phyloP scores from a whole-genome alignment of 176 grass and related monocot genomes.

The Avena insularis region DNA sequence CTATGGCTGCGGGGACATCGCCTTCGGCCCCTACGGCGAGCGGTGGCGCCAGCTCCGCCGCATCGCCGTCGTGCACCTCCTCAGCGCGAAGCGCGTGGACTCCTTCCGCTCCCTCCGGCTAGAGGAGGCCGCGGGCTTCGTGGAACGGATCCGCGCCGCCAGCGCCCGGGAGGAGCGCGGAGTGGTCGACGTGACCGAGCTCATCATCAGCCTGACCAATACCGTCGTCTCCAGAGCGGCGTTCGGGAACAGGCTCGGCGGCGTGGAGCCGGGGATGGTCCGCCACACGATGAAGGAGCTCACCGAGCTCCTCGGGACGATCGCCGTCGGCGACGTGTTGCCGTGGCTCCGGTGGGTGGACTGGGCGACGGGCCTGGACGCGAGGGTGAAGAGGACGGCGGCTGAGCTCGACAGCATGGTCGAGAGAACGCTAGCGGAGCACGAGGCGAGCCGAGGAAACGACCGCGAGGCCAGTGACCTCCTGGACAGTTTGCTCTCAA shows the following conservation, averaged over 20 bases:
- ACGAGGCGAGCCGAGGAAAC: neutral
- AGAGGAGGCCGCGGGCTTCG: slow-evolving; percentile 30
- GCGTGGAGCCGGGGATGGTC: neutral
- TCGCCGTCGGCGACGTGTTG: slow-evolving; percentile 36
- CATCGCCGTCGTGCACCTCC: slow-evolving; percentile 46
- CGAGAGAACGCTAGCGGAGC: slow-evolving; percentile 51
- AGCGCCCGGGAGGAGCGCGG: neutral
- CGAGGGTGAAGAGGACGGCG: slow-evolving; percentile 31
- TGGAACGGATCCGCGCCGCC: slow-evolving; percentile 20
- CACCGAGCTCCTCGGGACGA: slow-evolving; percentile 10
- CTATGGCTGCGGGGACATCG: slow-evolving; percentile 51
- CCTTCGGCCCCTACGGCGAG: slow-evolving; percentile 56
- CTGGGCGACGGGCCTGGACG: slow-evolving; percentile 38
- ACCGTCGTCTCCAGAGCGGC: slow-evolving; percentile 41
- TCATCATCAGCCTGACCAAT: slow-evolving; percentile 41
- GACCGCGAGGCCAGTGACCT: slow-evolving; percentile 25
- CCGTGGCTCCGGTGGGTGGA: slow-evolving; percentile 47
- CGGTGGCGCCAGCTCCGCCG: slow-evolving; percentile 56
- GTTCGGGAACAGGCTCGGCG: slow-evolving; percentile 39
- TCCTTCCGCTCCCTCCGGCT: slow-evolving; percentile 54
- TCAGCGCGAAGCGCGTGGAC: slow-evolving; percentile 53
- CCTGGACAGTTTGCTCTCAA: slow-evolving; percentile 43
- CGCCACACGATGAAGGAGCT: neutral
- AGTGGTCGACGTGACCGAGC: slow-evolving; percentile 48
- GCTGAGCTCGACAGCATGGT: slow-evolving; percentile 43